Percentiles rank a stretch among this genome's conserved stretches.
phyloP scores from a whole-genome alignment of 345 rosid species.

The Melastoma malabathricum region DNA sequence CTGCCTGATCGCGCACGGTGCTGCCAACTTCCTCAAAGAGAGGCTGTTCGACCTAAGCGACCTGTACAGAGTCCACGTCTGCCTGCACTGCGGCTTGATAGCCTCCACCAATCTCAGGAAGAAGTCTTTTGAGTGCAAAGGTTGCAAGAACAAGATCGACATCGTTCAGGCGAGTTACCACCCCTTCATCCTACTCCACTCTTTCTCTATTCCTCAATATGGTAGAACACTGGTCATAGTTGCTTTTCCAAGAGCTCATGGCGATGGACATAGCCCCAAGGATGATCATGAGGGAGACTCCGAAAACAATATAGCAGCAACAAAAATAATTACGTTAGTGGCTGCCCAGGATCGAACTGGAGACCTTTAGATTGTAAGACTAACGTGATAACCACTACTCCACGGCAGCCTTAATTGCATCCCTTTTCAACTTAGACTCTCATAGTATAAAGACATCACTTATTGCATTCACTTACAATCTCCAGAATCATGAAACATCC shows the following conservation, averaged over 20 bases:
- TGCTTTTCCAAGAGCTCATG: slow-evolving; percentile 97
- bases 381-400: not conserved
- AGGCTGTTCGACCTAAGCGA: slow-evolving; percentile 95
- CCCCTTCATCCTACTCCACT: too few relatives aligned
- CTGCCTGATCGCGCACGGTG: slow-evolving; percentile 98
- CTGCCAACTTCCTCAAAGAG: slow-evolving; percentile 85
- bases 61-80: slow-evolving; percentile 88
- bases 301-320: too few relatives aligned
- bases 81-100: slow-evolving; percentile 80
- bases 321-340: slow-evolving; percentile 2
- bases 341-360: slow-evolving; percentile 49
- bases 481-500: too few relatives aligned
- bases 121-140: slow-evolving; percentile 86
- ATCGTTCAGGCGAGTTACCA: slow-evolving; percentile 61
- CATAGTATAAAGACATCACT: too few relatives aligned
- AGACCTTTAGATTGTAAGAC: slow-evolving; percentile 43
- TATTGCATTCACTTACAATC: too few relatives aligned
- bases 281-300: slow-evolving; percentile 60
- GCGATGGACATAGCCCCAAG: slow-evolving; percentile 98
- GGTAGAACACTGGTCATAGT: slow-evolving; percentile 7
- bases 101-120: slow-evolving; percentile 91
- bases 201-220: not conserved
- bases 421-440: not conserved
- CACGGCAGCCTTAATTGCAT: too few relatives aligned
- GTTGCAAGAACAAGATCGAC: slow-evolving; percentile 93